Base-by-base conservation (phyloP, 1,139 yeast species). In the Pichia sp. region DNA sequence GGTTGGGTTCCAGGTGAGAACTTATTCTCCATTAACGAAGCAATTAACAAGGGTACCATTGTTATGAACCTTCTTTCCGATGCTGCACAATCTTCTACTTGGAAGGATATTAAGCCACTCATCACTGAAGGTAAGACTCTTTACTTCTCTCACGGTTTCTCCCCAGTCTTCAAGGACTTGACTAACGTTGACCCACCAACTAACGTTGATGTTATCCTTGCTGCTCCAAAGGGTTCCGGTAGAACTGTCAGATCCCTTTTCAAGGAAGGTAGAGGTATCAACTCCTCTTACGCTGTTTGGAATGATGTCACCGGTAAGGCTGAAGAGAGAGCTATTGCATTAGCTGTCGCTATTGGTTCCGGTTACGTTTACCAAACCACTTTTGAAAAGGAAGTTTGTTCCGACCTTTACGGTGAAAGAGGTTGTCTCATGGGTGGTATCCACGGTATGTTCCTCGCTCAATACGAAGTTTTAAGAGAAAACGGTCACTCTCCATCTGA, bases 401-500 rank as follows among this genome's bases (percentile, higher is more conserved):
- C 97, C 52, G 98, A 91, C 68, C 77, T 91, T 64, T 91, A 91
- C 74, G 98, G 98, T 73, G 98, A 91, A 77, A 87, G 98, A 78
- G 98, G 98, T 63, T 88, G 97, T 74, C 77, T 91, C 59, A 91
- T 91, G 98, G 98, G 98, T 66, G 98, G 98, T 78, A 88, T 91
- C 76, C 98, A 91, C 77, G 98, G 98, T 76, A 91, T 91, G 97
- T 91, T 91, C 88, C 78, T 91, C 62, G 98, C 98, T 56, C 98
- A 91, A 75, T 91, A 91, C 78, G 98, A 91, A 71, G 98, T 91
- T 49, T 81, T 91, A 67, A 88, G 98, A 76, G 97, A 88, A 76
- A 87, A 93, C 64, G 98, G 98, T 52, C 98, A 91, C 82, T 75
- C 96, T 53, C 98, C 98, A 72, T 86, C 96, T 48, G 98, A 91